Conservation (phyloP, 768 basidiomycete genomes). For the Mycena haematopus region DNA sequence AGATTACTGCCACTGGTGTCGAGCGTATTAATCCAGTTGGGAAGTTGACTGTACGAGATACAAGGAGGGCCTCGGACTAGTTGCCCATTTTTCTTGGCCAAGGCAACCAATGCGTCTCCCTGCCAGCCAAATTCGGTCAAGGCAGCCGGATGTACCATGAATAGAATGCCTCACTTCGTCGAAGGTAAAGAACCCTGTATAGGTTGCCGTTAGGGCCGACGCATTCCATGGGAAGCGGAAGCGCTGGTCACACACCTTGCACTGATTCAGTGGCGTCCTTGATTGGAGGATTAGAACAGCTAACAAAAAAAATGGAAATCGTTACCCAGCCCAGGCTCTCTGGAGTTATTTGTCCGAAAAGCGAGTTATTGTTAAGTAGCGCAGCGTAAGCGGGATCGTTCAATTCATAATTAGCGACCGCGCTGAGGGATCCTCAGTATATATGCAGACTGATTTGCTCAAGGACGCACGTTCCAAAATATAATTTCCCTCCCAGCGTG, state of each 20-base stretch:
- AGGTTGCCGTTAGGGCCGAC: background rate
- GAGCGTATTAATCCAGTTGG: slow-evolving; percentile 50
- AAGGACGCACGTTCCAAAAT: slow-evolving; percentile 44
- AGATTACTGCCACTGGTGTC: too few species aligned
- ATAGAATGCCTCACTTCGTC: slow-evolving; percentile 29
- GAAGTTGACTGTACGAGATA: slow-evolving; percentile 59
- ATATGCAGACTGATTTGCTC: background rate
- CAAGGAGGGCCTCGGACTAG: slow-evolving; percentile 54
- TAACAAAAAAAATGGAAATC: background rate
- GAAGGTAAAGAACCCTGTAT: slow-evolving; percentile 45
- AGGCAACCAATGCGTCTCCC: slow-evolving; percentile 38
- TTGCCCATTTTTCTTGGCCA: slow-evolving; percentile 52
- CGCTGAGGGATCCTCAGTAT: slow-evolving; percentile 17
- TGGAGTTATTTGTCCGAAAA: slow-evolving; percentile 52
- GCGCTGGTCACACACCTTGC: background rate
- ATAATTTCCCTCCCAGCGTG: slow-evolving; percentile 45
- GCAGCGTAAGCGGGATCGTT: slow-evolving; percentile 38
- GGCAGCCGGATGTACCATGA: background rate
- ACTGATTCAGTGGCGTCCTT: slow-evolving; percentile 1
- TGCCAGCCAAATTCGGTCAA: background rate
- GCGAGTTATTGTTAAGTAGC: slow-evolving; percentile 40
- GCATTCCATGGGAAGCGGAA: too few species aligned
- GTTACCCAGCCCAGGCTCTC: slow-evolving; percentile 60
- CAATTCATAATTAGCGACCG: slow-evolving; percentile 53
- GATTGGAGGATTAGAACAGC: background rate